Base-by-base conservation (phyloP, 768 basidiomycete species). In the Dioszegia crocea region DNA sequence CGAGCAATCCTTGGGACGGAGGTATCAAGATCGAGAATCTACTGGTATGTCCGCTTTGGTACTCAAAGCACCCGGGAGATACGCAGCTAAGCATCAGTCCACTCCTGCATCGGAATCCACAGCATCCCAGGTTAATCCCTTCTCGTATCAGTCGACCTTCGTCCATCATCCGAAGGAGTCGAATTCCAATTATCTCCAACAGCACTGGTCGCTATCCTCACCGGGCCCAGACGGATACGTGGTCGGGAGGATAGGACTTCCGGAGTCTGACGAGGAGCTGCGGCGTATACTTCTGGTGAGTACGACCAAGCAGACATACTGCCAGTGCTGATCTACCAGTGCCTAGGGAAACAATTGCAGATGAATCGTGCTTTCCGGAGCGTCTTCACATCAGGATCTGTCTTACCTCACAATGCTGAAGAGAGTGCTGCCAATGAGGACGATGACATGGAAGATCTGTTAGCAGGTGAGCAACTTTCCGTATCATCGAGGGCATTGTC, bases 161-260 rank as follows among this genome's bases (percentile, higher is more conserved):
- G 53, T 62, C 2, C 63, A 53, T 52, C 24, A 12, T n/a, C 33
- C 30, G 27, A 54, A 19, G 21, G 14, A 19, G 36, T 17, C 40
- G 2, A 14, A 30, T n/a, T 26, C 30, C 39, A 26, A 41, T 12
- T 27, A 4, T 1, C 50, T 57, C 8, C 60, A 62, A 24, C 70
- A 71, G 56, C 55, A 59, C n/a, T 68, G 65, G 67, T 58, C 63
- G 8, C 58, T 68, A n/a, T 57, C 61, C 5, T 57, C 60, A 12
- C 67, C 67, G 24, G 65, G 70, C 16, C 62, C 65, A 14, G 57
- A 56, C 3, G 70, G 60, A 4, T 66, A 60, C 30, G 52, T 71
- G 8, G 38, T 71, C 1, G 61, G 61, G 4, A 46, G 66, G 16
- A 29, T 71, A 3, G 64, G 60, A 3, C 26, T 67, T 11, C 55